These are phyloP conservation scores for Curvularia hawaiiensis DNA, from an alignment of 2,329 filamentous ascomycete species.

Conservation along the genomic window DNA sequence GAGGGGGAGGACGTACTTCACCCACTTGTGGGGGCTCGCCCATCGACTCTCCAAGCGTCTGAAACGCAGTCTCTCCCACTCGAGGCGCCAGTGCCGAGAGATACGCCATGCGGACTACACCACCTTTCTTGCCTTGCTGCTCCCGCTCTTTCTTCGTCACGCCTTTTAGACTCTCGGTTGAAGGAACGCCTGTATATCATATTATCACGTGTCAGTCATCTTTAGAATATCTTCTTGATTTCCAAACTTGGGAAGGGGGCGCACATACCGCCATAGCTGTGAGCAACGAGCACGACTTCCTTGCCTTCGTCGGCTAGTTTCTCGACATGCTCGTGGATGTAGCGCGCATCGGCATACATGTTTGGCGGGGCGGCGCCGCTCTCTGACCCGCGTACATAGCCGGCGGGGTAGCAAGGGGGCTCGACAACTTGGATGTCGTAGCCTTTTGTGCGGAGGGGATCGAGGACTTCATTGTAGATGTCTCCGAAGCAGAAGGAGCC, in stretches of 20 bases:
- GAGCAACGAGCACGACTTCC: slow-evolving; percentile 45
- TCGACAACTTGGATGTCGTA: slow-evolving; percentile 22
- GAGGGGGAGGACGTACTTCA: slow-evolving; percentile 13
- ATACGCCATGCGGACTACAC: slow-evolving; percentile 33
- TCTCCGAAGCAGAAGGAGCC: slow-evolving; percentile 29
- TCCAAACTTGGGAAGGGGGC: too few species aligned
- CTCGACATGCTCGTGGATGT: slow-evolving; percentile 29
- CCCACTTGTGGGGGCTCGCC: slow-evolving; percentile 9
- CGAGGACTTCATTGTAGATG: slow-evolving; percentile 24
- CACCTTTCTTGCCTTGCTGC: slow-evolving; percentile 38
- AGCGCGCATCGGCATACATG: slow-evolving; percentile 40
- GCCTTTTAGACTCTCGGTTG: slow-evolving; percentile 36
- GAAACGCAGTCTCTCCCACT: slow-evolving; percentile 17
- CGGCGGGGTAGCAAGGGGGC: slow-evolving; percentile 19
- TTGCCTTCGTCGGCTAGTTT: slow-evolving; percentile 39
- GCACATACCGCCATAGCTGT: slow-evolving; percentile 45
- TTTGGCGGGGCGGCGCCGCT: slow-evolving; percentile 9
- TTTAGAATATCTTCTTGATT: not conserved
- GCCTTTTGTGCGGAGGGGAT: slow-evolving; percentile 18
- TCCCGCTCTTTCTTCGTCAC: slow-evolving; percentile 33
- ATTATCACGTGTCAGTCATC: not conserved
- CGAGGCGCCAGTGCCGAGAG: slow-evolving; percentile 25
- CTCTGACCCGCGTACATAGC: slow-evolving; percentile 9
- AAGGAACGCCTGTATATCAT: slow-evolving; percentile 20
- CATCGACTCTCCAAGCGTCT: slow-evolving; percentile 1